Evolutionary conservation across 106 monocot species (phyloP).

Genomic region (Dendrobium chrysotoxum): DNA sequence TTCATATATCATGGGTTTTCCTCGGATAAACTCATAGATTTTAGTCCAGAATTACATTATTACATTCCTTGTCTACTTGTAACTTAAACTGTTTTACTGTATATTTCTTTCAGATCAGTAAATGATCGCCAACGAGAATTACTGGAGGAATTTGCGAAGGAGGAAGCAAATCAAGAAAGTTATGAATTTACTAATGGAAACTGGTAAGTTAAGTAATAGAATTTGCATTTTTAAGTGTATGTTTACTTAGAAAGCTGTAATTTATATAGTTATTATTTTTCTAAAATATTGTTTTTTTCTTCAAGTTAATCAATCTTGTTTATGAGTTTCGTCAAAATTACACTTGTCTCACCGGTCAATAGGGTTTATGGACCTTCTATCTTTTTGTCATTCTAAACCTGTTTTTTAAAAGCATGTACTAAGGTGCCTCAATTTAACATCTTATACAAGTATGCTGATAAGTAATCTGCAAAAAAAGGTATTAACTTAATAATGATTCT

Average conservation of each 20-base stretch:
- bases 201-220: slow-evolving; percentile 32
- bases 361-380: not conserved
- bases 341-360: not conserved
- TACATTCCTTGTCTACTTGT: not conserved
- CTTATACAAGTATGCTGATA: not conserved
- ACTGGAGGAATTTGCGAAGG: slow-evolving; percentile 93
- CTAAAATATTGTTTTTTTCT: not conserved
- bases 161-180: slow-evolving; percentile 57
- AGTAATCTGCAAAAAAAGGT: not conserved
- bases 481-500: not conserved
- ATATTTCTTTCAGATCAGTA: slow-evolving; percentile 39
- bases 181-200: slow-evolving; percentile 30
- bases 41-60: not conserved
- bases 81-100: not conserved
- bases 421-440: too few relatives aligned
- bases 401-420: too few relatives aligned
- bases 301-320: not conserved
- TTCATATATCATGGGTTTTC: not conserved
- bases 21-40: not conserved
- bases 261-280: not conserved
- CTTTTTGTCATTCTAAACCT: too few relatives aligned
- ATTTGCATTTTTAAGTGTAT: not conserved
- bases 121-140: slow-evolving; percentile 74
- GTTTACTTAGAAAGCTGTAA: not conserved
- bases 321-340: not conserved